Percentiles rank a stretch among this genome's conserved stretches.
Conservation (phyloP, 2,329 filamentous ascomycete species). For the Pseudocercospora cruenta region DNA sequence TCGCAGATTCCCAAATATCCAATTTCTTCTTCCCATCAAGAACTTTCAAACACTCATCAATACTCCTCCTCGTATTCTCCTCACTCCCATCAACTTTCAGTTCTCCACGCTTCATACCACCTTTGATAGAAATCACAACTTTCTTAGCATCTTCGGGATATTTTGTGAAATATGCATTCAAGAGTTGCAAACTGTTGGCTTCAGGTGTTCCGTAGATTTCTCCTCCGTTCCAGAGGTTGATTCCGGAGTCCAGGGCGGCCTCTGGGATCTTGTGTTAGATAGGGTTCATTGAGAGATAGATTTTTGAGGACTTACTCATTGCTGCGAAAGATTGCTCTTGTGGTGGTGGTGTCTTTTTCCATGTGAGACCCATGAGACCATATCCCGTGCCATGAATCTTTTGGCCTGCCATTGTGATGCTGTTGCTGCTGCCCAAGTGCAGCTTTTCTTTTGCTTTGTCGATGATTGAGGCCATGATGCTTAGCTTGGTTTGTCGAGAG, state of each 20-base stretch:
- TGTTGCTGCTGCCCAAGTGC: constrained; percentile 15
- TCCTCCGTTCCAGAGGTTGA: constrained; percentile 57
- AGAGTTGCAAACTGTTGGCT: constrained; percentile 52
- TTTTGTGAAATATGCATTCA: constrained; percentile 56
- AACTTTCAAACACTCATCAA: constrained; percentile 50
- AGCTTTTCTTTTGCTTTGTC: constrained; percentile 36
- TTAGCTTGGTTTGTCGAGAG: background rate
- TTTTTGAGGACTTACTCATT: constrained; percentile 40
- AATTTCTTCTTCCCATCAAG: constrained; percentile 53
- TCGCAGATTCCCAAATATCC: constrained; percentile 53
- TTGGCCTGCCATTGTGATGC: constrained; percentile 29
- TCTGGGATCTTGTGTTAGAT: constrained; percentile 6
- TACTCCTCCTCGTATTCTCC: constrained; percentile 47
- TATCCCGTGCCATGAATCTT: constrained; percentile 45
- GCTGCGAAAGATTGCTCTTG: constrained; percentile 47
- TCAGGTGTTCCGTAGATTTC: constrained; percentile 53
- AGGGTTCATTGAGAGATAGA: too few relatives aligned
- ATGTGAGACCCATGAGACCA: constrained; percentile 56
- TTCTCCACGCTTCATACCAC: constrained; percentile 43
- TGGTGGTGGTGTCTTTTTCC: constrained; percentile 45
- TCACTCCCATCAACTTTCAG: constrained; percentile 46
- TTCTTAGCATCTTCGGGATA: constrained; percentile 56
- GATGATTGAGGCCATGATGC: constrained; percentile 31
- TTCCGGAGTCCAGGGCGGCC: constrained; percentile 36
- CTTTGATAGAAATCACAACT: constrained; percentile 57